Evolutionary conservation across 1,284 basidiomycete species (phyloP).

Genomic region (Cutaneotrichosporon sp.): DNA sequence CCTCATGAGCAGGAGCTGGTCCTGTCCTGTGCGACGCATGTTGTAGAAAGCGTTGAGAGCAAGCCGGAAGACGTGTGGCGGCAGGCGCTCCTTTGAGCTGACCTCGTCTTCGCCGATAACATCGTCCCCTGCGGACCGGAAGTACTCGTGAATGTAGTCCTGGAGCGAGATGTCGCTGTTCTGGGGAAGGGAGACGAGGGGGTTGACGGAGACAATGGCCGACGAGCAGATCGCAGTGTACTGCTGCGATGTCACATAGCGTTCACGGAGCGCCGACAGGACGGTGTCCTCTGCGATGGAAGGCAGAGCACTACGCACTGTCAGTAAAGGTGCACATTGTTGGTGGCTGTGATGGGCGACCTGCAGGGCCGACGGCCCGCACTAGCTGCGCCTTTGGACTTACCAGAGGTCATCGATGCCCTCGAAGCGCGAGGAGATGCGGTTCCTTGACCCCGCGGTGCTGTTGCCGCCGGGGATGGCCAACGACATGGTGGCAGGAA

Average conservation of each 20-base stretch:
- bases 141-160: conserved; percentile 76
- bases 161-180: conserved; percentile 78
- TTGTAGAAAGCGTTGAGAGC: conserved; percentile 93
- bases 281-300: conserved; percentile 52
- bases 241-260: conserved; percentile 77
- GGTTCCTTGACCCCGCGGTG: conserved; percentile 14
- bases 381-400: conserved; percentile 12
- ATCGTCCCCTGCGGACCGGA: conserved; percentile 58
- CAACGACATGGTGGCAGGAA: conserved; percentile 20
- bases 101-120: conserved; percentile 28
- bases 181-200: conserved; percentile 76
- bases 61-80: conserved; percentile 83
- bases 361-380: not conserved
- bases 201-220: conserved; percentile 77
- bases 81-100: conserved; percentile 50
- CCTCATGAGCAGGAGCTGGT: conserved; percentile 84
- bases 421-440: conserved; percentile 38
- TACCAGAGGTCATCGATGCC: conserved; percentile 43
- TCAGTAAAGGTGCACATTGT: conserved; percentile 1
- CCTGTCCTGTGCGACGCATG: conserved; percentile 89
- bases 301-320: conserved; percentile 32
- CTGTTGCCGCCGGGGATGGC: conserved; percentile 11
- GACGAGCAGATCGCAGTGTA: conserved; percentile 74
- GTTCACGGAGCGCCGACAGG: conserved; percentile 71
- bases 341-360: not conserved